A percentile compares a stretch with the other conserved stretches of the same genome.
Evolutionary conservation across 352 stramenopile genomes (phyloP).

Genomic region (Nothophytophthora sp.): DNA sequence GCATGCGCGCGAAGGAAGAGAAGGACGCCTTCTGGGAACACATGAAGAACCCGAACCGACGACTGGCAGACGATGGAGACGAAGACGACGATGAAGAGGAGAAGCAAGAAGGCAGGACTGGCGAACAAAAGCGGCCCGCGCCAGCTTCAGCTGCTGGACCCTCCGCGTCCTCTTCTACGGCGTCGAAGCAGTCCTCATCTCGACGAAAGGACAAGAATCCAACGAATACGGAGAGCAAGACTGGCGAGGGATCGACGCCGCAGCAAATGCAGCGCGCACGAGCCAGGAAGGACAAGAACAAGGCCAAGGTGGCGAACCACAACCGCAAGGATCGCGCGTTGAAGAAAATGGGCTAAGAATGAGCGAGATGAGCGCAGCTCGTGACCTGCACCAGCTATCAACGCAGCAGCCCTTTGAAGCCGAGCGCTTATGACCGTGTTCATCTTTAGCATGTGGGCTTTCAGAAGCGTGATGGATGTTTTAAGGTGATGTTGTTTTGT

Average conservation of each 20-base stretch:
- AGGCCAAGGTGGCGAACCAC: conserved; percentile 80
- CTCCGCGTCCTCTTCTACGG: conserved; percentile 2
- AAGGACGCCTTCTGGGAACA: conserved; percentile 72
- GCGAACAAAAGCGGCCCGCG: conserved; percentile 5
- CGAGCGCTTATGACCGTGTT: no score
- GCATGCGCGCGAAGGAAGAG: conserved; percentile 51
- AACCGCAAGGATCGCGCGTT: conserved; percentile 81
- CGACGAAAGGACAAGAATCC: conserved; percentile 31
- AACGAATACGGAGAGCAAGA: conserved; percentile 19
- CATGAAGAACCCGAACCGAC: conserved; percentile 65
- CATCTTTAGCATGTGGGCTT: no score
- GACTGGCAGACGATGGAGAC: conserved; percentile 6
- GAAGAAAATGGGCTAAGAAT: conserved; percentile 71
- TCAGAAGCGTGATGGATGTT: no score
- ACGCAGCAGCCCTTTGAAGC: no score
- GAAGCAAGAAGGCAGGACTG: conserved; percentile 8
- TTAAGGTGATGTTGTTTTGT: no score
- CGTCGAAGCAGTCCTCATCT: conserved; percentile 12
- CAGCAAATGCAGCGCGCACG: conserved; percentile 47
- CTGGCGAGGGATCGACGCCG: conserved; percentile 15
- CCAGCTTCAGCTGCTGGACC: not conserved
- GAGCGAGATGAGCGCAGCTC: not conserved
- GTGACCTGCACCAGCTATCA: no score
- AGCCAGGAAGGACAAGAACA: conserved; percentile 70
- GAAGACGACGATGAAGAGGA: conserved; percentile 29